These are phyloP conservation scores for Aspergillus phoenicis DNA, from an alignment of 2,329 filamentous ascomycete species.

Conservation along the genomic window DNA sequence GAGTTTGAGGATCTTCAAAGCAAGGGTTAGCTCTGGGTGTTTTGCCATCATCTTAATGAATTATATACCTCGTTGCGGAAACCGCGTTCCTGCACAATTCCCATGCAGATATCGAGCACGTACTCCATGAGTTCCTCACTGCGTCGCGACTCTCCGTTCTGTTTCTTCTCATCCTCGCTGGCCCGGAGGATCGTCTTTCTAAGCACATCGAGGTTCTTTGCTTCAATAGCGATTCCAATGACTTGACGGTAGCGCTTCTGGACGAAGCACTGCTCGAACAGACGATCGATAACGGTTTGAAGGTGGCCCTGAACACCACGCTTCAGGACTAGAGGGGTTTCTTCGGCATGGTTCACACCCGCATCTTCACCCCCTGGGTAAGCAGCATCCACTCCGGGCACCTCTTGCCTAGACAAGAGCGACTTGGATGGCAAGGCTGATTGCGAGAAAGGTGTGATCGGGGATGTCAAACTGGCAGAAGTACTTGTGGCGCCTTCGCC, in stretches of 20 bases:
- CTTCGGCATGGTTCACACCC: slow-evolving; percentile 58
- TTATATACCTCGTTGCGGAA: slow-evolving; percentile 68
- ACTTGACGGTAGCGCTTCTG: slow-evolving; percentile 92
- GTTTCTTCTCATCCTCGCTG: slow-evolving; percentile 79
- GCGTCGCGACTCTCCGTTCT: slow-evolving; percentile 59
- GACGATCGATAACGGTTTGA: slow-evolving; percentile 78
- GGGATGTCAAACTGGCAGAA: slow-evolving; percentile 72
- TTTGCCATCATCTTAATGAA: not conserved
- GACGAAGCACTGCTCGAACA: slow-evolving; percentile 87
- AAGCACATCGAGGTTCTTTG: slow-evolving; percentile 85
- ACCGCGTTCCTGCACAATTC: slow-evolving; percentile 89
- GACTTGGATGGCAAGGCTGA: slow-evolving; percentile 92
- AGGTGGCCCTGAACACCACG: slow-evolving; percentile 76
- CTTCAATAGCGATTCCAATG: slow-evolving; percentile 93
- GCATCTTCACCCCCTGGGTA: slow-evolving; percentile 60
- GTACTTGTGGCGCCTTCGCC: slow-evolving; percentile 66
- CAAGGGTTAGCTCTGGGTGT: slow-evolving; percentile 6
- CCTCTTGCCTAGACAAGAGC: slow-evolving; percentile 80
- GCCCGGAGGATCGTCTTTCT: slow-evolving; percentile 84
- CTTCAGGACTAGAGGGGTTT: slow-evolving; percentile 67
- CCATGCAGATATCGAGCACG: slow-evolving; percentile 93
- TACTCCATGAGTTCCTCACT: slow-evolving; percentile 97
- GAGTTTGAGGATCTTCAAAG: slow-evolving; percentile 73
- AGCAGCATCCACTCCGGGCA: slow-evolving; percentile 58
- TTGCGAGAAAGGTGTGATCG: slow-evolving; percentile 93